These are phyloP conservation scores for Populus tremula DNA, from an alignment of 345 rosid species.

Conservation along the genomic window DNA sequence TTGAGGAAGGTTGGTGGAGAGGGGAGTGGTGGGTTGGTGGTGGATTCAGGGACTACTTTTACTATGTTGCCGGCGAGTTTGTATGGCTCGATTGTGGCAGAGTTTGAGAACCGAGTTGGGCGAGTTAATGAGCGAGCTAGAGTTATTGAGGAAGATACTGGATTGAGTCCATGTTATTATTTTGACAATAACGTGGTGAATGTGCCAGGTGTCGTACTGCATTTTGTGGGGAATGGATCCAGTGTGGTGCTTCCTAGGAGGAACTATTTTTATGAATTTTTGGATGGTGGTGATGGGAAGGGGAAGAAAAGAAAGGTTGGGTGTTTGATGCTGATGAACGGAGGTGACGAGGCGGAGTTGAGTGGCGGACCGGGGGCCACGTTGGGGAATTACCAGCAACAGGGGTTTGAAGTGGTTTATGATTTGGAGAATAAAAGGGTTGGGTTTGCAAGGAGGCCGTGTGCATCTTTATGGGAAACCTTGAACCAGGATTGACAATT, in stretches of 20 bases:
- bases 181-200: slow-evolving; percentile 35
- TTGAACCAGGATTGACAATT: slow-evolving; percentile 41
- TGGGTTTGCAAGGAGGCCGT: slow-evolving; percentile 80
- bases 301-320: slow-evolving; percentile 56
- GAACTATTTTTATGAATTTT: slow-evolving; percentile 73
- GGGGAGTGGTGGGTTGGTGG: slow-evolving; percentile 85
- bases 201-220: slow-evolving; percentile 55
- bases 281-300: slow-evolving; percentile 54
- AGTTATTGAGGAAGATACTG: slow-evolving; percentile 57
- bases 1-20: slow-evolving; percentile 45
- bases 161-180: slow-evolving; percentile 75
- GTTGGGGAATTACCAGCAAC: slow-evolving; percentile 88
- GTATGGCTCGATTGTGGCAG: slow-evolving; percentile 54
- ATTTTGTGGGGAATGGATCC: slow-evolving; percentile 67
- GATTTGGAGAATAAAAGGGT: slow-evolving; percentile 69
- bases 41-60: slow-evolving; percentile 91
- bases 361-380: slow-evolving; percentile 77
- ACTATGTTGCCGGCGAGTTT: slow-evolving; percentile 84
- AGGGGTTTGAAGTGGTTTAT: slow-evolving; percentile 91
- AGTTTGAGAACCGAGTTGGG: slow-evolving; percentile 60
- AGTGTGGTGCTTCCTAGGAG: slow-evolving; percentile 72
- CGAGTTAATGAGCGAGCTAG: slow-evolving; percentile 57
- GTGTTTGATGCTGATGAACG: slow-evolving; percentile 91
- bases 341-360: slow-evolving; percentile 74
- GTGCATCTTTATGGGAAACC: slow-evolving; percentile 80